Evolutionary conservation across 2,329 filamentous ascomycete genomes (phyloP).

Genomic region (Clonostachys rosea): DNA sequence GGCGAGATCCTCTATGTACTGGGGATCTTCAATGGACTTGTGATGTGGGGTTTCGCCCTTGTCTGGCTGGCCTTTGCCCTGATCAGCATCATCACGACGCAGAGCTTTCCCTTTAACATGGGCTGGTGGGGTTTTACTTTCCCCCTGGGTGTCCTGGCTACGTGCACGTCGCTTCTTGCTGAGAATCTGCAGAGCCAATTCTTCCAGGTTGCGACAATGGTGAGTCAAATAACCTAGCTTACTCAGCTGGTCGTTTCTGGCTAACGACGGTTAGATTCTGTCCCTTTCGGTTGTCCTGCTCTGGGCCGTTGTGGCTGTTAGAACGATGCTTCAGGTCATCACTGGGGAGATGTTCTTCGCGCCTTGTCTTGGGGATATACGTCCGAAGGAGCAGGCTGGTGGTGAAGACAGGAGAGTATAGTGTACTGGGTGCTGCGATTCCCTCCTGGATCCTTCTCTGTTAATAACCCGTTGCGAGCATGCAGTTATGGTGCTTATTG

Average conservation of each 20-base stretch:
- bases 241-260: neutral
- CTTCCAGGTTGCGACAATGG: slow-evolving; percentile 32
- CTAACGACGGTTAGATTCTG: slow-evolving; percentile 24
- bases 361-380: slow-evolving; percentile 32
- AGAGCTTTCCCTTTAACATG: slow-evolving; percentile 37
- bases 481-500: too few species aligned
- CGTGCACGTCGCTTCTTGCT: slow-evolving; percentile 31
- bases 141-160: slow-evolving; percentile 37
- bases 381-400: slow-evolving; percentile 20
- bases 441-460: neutral
- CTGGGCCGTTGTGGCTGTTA: slow-evolving; percentile 32
- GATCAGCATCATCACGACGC: slow-evolving; percentile 30
- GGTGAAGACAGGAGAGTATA: slow-evolving; percentile 19
- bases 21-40: slow-evolving; percentile 39
- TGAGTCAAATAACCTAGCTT: slow-evolving; percentile 7
- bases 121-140: slow-evolving; percentile 45
- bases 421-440: neutral
- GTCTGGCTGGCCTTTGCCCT: slow-evolving; percentile 37
- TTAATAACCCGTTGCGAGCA: too few species aligned
- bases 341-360: slow-evolving; percentile 39
- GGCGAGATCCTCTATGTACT: slow-evolving; percentile 50
- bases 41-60: slow-evolving; percentile 39
- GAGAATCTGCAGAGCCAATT: slow-evolving; percentile 34
- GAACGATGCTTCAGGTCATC: slow-evolving; percentile 28
- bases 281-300: slow-evolving; percentile 32